These are phyloP conservation scores for Trypanosoma vivax DNA, from an alignment of 208 protist species.

Conservation along the genomic window DNA sequence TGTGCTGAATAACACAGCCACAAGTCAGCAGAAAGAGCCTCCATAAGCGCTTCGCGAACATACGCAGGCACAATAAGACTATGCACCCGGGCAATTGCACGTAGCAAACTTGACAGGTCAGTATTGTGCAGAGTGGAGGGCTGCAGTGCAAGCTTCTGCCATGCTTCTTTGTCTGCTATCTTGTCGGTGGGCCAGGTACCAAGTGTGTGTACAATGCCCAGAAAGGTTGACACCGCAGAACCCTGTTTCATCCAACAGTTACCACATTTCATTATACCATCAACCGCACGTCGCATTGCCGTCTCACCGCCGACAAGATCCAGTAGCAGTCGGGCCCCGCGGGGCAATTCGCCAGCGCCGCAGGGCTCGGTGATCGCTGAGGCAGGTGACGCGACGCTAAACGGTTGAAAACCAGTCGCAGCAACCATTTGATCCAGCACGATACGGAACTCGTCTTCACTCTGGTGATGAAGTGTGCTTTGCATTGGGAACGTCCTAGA, in stretches of 20 bases:
- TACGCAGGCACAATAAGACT: slow-evolving; percentile 26
- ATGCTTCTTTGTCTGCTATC: slow-evolving; percentile 6
- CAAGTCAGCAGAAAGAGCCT: slow-evolving; percentile 27
- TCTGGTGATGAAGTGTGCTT: slow-evolving; percentile 21
- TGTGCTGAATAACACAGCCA: slow-evolving; percentile 27
- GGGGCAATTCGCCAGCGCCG: background rate
- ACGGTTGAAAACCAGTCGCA: no score
- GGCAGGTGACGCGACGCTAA: no score
- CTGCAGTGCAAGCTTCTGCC: slow-evolving; percentile 11
- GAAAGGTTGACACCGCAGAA: slow-evolving; percentile 10
- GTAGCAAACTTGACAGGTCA: slow-evolving; percentile 12
- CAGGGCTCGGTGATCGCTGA: no score
- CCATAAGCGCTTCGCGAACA: slow-evolving; percentile 18
- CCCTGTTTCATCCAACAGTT: slow-evolving; percentile 13
- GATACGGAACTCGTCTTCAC: slow-evolving; percentile 26
- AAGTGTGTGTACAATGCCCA: slow-evolving; percentile 21
- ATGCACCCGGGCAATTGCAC: slow-evolving; percentile 18
- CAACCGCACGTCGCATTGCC: slow-evolving; percentile 10
- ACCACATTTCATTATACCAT: slow-evolving; percentile 4
- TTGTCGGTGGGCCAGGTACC: slow-evolving; percentile 13
- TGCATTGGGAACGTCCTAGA: slow-evolving; percentile 31
- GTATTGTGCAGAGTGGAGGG: slow-evolving; percentile 14
- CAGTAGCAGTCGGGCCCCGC: slow-evolving; percentile 24
- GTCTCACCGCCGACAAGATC: slow-evolving; percentile 30
- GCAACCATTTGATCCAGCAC: slow-evolving; percentile 24